phyloP scores from a whole-genome alignment of 495 filamentous ascomycete genomes.

The Evernia prunastri region DNA sequence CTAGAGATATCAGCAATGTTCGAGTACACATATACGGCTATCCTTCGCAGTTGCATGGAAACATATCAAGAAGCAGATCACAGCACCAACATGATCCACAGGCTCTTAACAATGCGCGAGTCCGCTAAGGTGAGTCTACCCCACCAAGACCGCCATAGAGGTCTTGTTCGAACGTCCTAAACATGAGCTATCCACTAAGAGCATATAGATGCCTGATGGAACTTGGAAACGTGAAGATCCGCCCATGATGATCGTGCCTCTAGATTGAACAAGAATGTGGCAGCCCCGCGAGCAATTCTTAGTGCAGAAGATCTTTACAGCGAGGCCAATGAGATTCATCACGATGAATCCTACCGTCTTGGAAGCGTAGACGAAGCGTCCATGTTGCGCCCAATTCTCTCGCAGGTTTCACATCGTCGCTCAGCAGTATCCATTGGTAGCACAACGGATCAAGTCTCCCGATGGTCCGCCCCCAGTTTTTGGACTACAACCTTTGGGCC shows the following conservation, averaged over 20 bases:
- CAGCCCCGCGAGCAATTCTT: neutral
- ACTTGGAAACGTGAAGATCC: slow-evolving; percentile 2
- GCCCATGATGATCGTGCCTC: slow-evolving; percentile 4
- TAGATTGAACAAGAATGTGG: neutral
- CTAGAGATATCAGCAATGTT: slow-evolving; percentile 29
- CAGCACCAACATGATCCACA: slow-evolving; percentile 26
- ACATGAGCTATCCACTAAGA: neutral
- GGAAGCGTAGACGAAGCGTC: neutral
- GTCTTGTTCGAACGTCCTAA: neutral
- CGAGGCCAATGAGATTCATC: neutral
- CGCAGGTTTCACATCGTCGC: neutral
- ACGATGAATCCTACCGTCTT: neutral
- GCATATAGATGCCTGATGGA: slow-evolving; percentile 1
- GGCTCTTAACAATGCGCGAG: slow-evolving; percentile 24
- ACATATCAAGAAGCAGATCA: slow-evolving; percentile 28
- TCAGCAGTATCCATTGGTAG: neutral
- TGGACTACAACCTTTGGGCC: too few relatives aligned
- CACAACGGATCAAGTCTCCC: neutral
- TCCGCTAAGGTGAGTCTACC: slow-evolving; percentile 18
- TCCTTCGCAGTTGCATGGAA: slow-evolving; percentile 30
- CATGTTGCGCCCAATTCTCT: neutral
- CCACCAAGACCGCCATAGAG: slow-evolving; percentile 20
- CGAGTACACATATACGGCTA: slow-evolving; percentile 38
- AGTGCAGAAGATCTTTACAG: neutral
- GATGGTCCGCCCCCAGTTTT: too few relatives aligned